Evolutionary conservation across 768 basidiomycete species (phyloP).

Genomic region (Cystobasidium onofrii): DNA sequence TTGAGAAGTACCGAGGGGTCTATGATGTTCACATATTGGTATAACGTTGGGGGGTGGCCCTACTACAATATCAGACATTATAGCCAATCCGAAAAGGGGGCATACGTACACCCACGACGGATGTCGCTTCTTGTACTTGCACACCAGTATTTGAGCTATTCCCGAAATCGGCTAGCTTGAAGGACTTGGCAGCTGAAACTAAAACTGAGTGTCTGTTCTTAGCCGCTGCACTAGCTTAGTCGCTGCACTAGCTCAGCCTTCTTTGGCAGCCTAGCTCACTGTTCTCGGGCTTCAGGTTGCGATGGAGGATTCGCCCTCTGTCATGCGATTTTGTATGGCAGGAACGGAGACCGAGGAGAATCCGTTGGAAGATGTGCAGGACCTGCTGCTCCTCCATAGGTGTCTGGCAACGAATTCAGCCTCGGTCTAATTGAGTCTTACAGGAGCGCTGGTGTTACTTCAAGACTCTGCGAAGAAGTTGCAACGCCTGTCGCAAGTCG

Average conservation of each 20-base stretch:
- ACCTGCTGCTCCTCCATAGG: slow-evolving; percentile 17
- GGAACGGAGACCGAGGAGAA: slow-evolving; percentile 16
- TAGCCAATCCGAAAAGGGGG: neutral
- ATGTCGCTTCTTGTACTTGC: neutral
- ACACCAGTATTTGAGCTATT: neutral
- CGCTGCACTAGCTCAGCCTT: too few relatives aligned
- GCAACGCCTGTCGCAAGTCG: slow-evolving; percentile 1
- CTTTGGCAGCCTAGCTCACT: neutral
- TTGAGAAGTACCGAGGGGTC: slow-evolving; percentile 8
- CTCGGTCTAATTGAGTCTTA: neutral
- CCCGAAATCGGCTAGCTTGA: slow-evolving; percentile 7
- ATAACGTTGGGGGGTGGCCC: neutral
- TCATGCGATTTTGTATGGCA: slow-evolving; percentile 8
- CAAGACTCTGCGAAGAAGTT: neutral
- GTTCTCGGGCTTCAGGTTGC: slow-evolving; percentile 13
- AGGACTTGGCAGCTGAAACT: neutral
- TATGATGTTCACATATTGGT: neutral
- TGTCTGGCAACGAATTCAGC: neutral
- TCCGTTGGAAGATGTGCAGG: slow-evolving; percentile 2
- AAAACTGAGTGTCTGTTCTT: neutral
- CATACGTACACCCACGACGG: neutral
- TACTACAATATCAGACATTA: neutral
- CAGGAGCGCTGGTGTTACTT: neutral
- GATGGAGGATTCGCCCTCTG: neutral
- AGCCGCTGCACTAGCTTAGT: neutral